A percentile compares a stretch with the other conserved stretches of the same genome.
phyloP scores from a whole-genome alignment of 2,329 filamentous ascomycete genomes.

The Aspergillus melleus region DNA sequence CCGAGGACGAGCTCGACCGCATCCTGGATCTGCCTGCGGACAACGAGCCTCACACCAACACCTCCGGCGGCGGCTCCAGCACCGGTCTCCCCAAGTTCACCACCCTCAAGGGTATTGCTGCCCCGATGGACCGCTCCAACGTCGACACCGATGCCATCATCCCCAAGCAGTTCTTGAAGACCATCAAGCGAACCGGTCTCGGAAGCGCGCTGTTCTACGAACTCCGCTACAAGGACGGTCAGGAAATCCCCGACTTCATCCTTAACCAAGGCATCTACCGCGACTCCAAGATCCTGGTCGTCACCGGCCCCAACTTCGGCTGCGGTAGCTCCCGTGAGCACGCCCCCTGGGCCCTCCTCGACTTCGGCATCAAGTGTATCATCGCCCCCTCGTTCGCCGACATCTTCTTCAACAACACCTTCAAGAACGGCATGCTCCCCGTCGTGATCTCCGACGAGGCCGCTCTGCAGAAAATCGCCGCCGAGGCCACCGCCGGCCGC shows the following conservation, averaged over 20 bases:
- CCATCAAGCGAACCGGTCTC: constrained; percentile 95
- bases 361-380: constrained; percentile 93
- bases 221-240: constrained; percentile 75
- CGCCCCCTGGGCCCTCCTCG: constrained; percentile 92
- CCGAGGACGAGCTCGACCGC: constrained; percentile 64
- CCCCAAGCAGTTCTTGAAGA: constrained; percentile 98
- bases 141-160: constrained; percentile 99
- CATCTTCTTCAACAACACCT: constrained; percentile 99
- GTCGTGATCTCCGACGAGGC: constrained; percentile 69
- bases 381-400: constrained; percentile 87
- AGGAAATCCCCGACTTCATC: constrained; percentile 77
- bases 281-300: constrained; percentile 81
- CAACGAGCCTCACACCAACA: constrained; percentile 64
- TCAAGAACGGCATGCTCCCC: constrained; percentile 99
- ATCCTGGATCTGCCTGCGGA: constrained; percentile 66
- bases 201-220: constrained; percentile 84
- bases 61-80: constrained; percentile 44
- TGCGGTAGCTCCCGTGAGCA: constrained; percentile 92
- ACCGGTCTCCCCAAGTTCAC: constrained; percentile 81
- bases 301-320: constrained; percentile 91
- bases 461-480: constrained; percentile 68
- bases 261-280: constrained; percentile 90
- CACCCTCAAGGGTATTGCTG: constrained; percentile 80
- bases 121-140: constrained; percentile 83
- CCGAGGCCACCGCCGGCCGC: constrained; percentile 73